These are phyloP conservation scores for Amorphotheca resinae DNA, from an alignment of 495 filamentous ascomycete species.

Conservation along the genomic window DNA sequence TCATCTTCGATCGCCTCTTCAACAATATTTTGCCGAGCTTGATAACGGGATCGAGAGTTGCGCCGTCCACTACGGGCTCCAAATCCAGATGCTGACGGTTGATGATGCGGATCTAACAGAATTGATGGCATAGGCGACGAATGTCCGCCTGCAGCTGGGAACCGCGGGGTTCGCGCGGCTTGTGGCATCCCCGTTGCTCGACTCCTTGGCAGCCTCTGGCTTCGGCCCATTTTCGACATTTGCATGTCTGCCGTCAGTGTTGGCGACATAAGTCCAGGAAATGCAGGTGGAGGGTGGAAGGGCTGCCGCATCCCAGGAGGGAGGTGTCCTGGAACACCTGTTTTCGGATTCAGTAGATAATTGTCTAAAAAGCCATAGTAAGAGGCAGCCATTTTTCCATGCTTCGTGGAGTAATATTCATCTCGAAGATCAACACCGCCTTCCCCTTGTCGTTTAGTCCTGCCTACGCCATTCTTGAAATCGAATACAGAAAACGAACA, in stretches of 20 bases:
- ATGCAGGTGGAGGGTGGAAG: conserved; percentile 73
- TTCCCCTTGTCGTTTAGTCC: conserved; percentile 26
- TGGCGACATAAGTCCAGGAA: conserved; percentile 58
- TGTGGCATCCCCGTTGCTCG: conserved; percentile 6
- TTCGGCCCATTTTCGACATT: conserved; percentile 35
- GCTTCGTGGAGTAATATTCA: conserved; percentile 88
- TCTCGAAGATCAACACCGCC: conserved; percentile 54
- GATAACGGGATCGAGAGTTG: conserved; percentile 30
- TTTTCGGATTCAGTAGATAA: conserved; percentile 57
- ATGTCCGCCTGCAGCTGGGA: conserved; percentile 21
- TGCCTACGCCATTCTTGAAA: conserved; percentile 69
- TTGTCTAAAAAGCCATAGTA: conserved; percentile 89
- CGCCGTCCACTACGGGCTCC: conserved; percentile 31
- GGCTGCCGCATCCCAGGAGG: conserved; percentile 38
- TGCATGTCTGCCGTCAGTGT: conserved; percentile 42
- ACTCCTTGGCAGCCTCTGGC: conserved; percentile 24
- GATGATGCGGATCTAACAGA: conserved; percentile 76
- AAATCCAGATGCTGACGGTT: conserved; percentile 46
- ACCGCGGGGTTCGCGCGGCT: conserved; percentile 15
- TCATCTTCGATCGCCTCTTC: conserved; percentile 35
- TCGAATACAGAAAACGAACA: conserved; percentile 98
- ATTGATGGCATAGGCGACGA: conserved; percentile 57
- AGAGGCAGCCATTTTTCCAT: conserved; percentile 93
- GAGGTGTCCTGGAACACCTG: conserved; percentile 34
- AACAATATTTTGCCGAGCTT: conserved; percentile 30